A percentile compares a stretch with the other conserved stretches of the same genome.
These are phyloP conservation scores for Xylaria scruposa DNA, from an alignment of 495 filamentous ascomycete genomes.

Conservation along the genomic window DNA sequence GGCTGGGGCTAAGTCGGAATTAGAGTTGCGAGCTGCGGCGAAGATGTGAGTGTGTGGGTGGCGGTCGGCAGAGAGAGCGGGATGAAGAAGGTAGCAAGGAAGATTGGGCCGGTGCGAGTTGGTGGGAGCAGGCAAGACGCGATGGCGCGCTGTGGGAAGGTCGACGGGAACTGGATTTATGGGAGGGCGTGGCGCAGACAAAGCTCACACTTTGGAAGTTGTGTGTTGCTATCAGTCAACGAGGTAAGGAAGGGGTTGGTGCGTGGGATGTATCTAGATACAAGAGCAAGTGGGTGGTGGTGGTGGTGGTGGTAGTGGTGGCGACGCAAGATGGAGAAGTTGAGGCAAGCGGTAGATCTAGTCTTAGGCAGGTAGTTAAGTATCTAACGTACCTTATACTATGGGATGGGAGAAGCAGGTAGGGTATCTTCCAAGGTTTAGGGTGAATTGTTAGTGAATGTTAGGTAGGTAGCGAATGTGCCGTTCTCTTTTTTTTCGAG, in stretches of 20 bases:
- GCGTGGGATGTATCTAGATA: not conserved
- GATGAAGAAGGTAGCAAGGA: constrained; percentile 9
- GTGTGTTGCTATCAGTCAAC: not conserved
- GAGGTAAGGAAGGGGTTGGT: not conserved
- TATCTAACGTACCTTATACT: too few relatives aligned
- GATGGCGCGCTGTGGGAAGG: constrained; percentile 7
- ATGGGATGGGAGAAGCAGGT: not conserved
- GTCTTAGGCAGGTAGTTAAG: not conserved
- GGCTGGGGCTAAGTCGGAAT: not conserved
- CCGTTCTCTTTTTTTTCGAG: constrained; percentile 1
- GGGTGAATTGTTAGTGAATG: not conserved
- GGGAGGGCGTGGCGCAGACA: not conserved
- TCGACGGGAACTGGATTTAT: not conserved
- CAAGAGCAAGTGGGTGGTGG: not conserved
- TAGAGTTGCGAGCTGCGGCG: not conserved
- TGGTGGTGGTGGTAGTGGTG: not conserved
- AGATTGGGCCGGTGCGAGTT: not conserved
- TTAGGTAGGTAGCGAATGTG: not conserved
- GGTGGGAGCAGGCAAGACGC: constrained; percentile 4
- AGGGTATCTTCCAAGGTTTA: constrained; percentile 1
- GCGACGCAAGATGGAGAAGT: constrained; percentile 17
- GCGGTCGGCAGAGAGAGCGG: constrained; percentile 1
- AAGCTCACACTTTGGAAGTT: constrained; percentile 6
- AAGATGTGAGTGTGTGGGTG: not conserved
- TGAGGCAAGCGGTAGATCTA: not conserved